phyloP scores from a whole-genome alignment of 495 filamentous ascomycete species.

The Penicillium steckii region DNA sequence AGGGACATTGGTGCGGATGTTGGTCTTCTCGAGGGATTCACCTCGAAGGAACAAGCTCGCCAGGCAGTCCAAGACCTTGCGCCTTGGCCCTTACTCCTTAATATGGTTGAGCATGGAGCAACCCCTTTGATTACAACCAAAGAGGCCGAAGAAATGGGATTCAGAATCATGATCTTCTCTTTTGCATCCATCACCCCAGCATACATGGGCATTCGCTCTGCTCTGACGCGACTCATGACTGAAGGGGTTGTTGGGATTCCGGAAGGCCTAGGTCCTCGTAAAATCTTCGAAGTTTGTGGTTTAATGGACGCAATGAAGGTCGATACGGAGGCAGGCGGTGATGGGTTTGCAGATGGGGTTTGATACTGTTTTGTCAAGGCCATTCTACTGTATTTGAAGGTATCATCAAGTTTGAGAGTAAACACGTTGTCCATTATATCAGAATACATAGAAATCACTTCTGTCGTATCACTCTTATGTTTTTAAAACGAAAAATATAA shows the following conservation, averaged over 20 bases:
- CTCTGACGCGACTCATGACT: constrained; percentile 43
- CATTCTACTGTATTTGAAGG: neutral
- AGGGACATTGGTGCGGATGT: constrained; percentile 60
- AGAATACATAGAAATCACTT: neutral
- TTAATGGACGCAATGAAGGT: constrained; percentile 56
- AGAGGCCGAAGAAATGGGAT: constrained; percentile 61
- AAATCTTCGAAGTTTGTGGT: constrained; percentile 58
- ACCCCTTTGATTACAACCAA: constrained; percentile 54
- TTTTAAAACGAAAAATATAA: no score
- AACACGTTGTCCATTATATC: neutral
- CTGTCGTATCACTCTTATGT: no score
- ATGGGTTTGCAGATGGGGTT: constrained; percentile 43
- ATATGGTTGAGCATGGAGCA: constrained; percentile 63
- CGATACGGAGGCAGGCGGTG: constrained; percentile 55
- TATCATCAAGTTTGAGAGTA: neutral
- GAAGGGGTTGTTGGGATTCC: constrained; percentile 50
- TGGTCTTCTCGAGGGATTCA: constrained; percentile 64
- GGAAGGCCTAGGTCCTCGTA: constrained; percentile 44
- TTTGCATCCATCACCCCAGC: constrained; percentile 52
- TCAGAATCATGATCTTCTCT: constrained; percentile 61
- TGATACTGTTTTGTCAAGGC: constrained; percentile 3
- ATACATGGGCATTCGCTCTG: constrained; percentile 49
- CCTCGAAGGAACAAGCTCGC: constrained; percentile 51
- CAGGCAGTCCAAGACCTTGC: constrained; percentile 53
- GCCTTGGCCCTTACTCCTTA: constrained; percentile 59